A percentile compares a stretch with the other conserved stretches of the same genome.
Evolutionary conservation across 2,329 filamentous ascomycete genomes (phyloP).

Genomic region (Colletotrichum euphorbiae): DNA sequence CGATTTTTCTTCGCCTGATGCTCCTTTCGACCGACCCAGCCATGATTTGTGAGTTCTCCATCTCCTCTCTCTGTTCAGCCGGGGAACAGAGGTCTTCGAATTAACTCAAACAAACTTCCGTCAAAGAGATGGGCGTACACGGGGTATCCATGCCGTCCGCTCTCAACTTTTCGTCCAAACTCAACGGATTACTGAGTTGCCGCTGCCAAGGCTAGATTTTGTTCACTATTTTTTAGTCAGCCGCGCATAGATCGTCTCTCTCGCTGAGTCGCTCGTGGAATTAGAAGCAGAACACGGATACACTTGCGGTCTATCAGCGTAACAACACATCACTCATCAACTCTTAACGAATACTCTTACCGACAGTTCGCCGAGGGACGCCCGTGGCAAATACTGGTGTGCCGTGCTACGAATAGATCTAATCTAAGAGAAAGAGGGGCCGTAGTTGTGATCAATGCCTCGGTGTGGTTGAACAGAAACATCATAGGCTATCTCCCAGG

Average conservation of each 20-base stretch:
- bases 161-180: conserved; percentile 24
- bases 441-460: conserved; percentile 21
- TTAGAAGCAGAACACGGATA: conserved; percentile 9
- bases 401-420: conserved; percentile 10
- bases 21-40: background rate
- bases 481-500: conserved; percentile 22
- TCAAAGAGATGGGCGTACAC: background rate
- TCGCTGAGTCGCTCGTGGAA: conserved; percentile 19
- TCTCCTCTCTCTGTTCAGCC: background rate
- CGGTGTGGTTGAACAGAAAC: conserved; percentile 3
- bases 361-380: conserved; percentile 37
- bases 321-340: background rate
- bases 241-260: conserved; percentile 27
- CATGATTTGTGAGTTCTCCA: background rate
- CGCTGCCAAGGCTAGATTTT: conserved; percentile 21
- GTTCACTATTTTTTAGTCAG: conserved; percentile 28
- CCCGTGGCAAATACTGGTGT: conserved; percentile 9
- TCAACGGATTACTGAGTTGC: conserved; percentile 25
- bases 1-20: background rate
- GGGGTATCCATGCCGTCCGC: conserved; percentile 13
- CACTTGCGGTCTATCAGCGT: background rate
- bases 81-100: background rate
- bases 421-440: conserved; percentile 10
- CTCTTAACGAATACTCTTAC: conserved; percentile 8
- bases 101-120: conserved; percentile 10